phyloP scores from a whole-genome alignment of 306 rosid species.

The Acacia crassicarpa region DNA sequence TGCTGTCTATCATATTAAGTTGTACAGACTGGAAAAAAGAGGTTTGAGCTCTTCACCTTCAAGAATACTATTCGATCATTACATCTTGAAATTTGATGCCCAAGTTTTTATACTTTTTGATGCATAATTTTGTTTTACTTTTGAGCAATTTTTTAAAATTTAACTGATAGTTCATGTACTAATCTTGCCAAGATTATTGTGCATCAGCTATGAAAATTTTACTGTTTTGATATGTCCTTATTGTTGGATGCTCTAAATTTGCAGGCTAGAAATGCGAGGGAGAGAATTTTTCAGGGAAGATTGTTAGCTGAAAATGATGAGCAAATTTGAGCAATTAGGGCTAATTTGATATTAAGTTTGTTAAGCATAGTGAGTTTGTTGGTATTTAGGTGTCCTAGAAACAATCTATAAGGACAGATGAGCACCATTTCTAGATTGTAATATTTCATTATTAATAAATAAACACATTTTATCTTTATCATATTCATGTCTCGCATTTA shows the following conservation, averaged over 20 bases:
- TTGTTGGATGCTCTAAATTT: neutral
- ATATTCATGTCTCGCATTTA: too few species aligned
- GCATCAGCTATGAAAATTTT: neutral
- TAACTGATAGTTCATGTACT: neutral
- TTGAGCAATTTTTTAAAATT: neutral
- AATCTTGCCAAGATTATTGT: neutral
- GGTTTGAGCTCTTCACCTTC: neutral
- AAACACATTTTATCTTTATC: too few species aligned
- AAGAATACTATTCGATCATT: neutral
- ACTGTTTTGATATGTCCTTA: neutral
- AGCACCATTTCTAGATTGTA: too few species aligned
- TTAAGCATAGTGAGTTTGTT: too few species aligned
- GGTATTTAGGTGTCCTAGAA: too few species aligned
- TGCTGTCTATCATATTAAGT: neutral
- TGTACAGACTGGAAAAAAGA: neutral
- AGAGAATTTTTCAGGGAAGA: conserved; percentile 32
- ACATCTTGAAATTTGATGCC: neutral
- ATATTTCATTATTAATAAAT: too few species aligned
- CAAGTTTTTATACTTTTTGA: neutral
- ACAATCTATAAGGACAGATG: too few species aligned
- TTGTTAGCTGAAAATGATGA: conserved; percentile 31
- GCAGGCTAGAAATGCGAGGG: neutral
- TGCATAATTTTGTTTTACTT: neutral
- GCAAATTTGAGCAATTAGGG: conserved; percentile 7
- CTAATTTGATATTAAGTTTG: too few species aligned